Conservation (phyloP, 768 basidiomycete species). For the Termitomyces heimii region DNA sequence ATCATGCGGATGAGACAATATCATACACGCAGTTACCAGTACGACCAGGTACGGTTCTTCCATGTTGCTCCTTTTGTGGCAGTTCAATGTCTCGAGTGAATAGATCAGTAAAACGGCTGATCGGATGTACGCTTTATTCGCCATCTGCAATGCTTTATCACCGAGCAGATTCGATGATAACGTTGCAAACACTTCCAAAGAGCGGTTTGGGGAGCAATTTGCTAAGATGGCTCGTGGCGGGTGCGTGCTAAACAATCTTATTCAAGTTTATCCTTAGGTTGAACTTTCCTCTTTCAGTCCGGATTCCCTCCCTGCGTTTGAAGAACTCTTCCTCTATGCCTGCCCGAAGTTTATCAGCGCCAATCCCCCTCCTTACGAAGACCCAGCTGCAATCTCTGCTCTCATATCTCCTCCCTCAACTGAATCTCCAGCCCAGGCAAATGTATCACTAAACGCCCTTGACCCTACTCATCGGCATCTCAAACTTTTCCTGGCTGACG, state of each 20-base stretch:
- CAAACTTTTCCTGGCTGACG: conserved; percentile 77
- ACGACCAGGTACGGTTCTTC: conserved; percentile 65
- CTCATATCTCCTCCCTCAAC: conserved; percentile 34
- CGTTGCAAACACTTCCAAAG: conserved; percentile 88
- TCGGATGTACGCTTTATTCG: conserved; percentile 94
- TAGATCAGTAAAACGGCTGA: conserved; percentile 96
- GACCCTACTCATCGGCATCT: conserved; percentile 87
- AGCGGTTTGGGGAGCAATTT: conserved; percentile 90
- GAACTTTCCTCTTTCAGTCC: conserved; percentile 31
- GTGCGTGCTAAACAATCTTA: conserved; percentile 21
- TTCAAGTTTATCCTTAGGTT: not conserved
- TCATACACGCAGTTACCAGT: conserved; percentile 94
- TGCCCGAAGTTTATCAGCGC: conserved; percentile 97
- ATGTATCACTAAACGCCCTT: conserved; percentile 23
- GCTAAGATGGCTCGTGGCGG: conserved; percentile 79
- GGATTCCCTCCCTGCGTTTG: conserved; percentile 74
- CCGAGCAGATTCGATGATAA: conserved; percentile 93
- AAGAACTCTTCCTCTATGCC: conserved; percentile 91
- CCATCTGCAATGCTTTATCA: conserved; percentile 88
- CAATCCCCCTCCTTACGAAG: conserved; percentile 91
- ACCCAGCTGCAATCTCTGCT: conserved; percentile 51
- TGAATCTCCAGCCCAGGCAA: conserved; percentile 21
- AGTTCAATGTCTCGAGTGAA: conserved; percentile 19
- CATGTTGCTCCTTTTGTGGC: not conserved
- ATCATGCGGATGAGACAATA: conserved; percentile 95